Evolutionary conservation across 257 asterid species (phyloP).

Genomic region (Ligustrum vulgare): DNA sequence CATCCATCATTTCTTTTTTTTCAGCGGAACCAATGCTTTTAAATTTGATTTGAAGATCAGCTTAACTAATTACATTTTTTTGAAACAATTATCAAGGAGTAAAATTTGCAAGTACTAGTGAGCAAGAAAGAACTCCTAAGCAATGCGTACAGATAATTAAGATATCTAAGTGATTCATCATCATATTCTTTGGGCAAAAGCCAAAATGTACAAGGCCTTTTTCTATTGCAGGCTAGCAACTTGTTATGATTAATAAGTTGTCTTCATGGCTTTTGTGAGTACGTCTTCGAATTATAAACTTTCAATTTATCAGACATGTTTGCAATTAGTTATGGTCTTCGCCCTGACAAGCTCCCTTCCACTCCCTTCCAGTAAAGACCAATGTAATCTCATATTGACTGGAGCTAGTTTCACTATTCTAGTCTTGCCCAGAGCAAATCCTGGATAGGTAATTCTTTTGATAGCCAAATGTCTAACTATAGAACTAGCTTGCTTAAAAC

Average conservation of each 20-base stretch:
- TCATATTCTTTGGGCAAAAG: neutral
- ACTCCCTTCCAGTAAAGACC: neutral
- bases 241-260: neutral
- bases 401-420: neutral
- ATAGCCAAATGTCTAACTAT: neutral
- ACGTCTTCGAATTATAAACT: neutral
- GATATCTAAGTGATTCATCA: neutral
- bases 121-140: neutral
- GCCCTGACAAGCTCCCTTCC: neutral
- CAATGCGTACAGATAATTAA: neutral
- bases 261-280: neutral
- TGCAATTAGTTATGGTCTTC: neutral
- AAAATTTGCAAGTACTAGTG: neutral
- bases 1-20: neutral
- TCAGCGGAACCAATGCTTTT: constrained; percentile 2
- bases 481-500: neutral
- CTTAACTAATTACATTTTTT: neutral
- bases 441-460: neutral
- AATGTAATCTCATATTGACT: neutral
- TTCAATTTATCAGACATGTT: neutral
- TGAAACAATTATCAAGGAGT: constrained; percentile 1
- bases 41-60: constrained; percentile 3
- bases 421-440: neutral
- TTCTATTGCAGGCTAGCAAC: neutral
- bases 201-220: neutral